phyloP scores from a whole-genome alignment of 163 green algal species.

The Chlorella variabilis region DNA sequence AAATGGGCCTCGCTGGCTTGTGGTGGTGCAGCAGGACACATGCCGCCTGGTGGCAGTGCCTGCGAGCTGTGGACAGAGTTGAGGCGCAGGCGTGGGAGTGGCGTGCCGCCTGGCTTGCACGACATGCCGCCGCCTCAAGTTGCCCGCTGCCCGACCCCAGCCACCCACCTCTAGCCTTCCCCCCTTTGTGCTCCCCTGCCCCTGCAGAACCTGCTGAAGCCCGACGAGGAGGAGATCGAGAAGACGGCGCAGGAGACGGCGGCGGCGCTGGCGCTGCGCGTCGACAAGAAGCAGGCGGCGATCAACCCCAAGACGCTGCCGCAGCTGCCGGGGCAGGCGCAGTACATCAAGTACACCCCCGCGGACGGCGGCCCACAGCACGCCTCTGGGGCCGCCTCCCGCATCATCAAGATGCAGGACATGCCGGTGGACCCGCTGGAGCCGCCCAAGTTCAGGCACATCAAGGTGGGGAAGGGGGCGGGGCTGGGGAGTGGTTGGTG shows the following conservation, averaged over 20 bases:
- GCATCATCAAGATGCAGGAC: constrained; percentile 87
- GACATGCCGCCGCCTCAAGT: neutral
- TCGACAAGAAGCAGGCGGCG: constrained; percentile 82
- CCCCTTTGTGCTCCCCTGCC: neutral
- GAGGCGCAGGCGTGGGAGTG: too few species aligned
- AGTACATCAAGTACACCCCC: constrained; percentile 92
- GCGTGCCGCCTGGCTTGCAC: too few species aligned
- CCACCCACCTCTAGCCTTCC: too few species aligned
- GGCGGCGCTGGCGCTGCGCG: constrained; percentile 79
- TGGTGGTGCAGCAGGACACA: too few species aligned
- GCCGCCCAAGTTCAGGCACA: constrained; percentile 97
- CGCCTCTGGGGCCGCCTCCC: constrained; percentile 59
- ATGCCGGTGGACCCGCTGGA: constrained; percentile 96
- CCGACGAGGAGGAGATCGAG: constrained; percentile 88
- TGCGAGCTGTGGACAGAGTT: too few species aligned
- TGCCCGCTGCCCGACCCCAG: neutral
- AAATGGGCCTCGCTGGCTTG: too few species aligned
- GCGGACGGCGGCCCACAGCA: constrained; percentile 33
- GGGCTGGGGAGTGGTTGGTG: neutral
- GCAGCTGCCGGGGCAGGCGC: constrained; percentile 74
- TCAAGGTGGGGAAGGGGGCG: constrained; percentile 50
- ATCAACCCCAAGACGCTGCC: constrained; percentile 87
- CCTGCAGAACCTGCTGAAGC: constrained; percentile 69
- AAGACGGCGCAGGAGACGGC: constrained; percentile 80
- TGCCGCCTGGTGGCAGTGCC: too few species aligned